Conservation (phyloP, 106 monocot species). For the Platanthera guangdongensis region DNA sequence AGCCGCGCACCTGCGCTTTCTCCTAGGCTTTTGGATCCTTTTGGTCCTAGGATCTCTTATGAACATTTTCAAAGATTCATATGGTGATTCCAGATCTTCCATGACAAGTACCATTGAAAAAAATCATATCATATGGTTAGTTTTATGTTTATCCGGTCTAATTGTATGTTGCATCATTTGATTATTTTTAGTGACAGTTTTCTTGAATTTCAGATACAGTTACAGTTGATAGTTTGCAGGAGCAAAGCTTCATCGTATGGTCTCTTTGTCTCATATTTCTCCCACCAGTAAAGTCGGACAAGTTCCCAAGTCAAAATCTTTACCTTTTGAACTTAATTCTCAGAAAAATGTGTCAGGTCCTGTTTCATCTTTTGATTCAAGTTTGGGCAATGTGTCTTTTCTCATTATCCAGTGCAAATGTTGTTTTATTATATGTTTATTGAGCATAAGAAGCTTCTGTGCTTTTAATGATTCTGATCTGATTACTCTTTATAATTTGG, state of each 20-base stretch:
- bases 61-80: conserved; percentile 41
- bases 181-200: conserved; percentile 15
- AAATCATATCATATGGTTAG: conserved; percentile 45
- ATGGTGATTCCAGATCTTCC: too few species aligned
- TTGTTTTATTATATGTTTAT: not conserved
- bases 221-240: too few species aligned
- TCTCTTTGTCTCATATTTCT: too few species aligned
- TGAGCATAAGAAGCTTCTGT: not conserved
- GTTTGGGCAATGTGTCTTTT: not conserved
- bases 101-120: conserved; percentile 38
- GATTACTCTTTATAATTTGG: too few species aligned
- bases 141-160: conserved; percentile 12
- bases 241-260: too few species aligned
- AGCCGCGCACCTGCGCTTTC: too few species aligned
- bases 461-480: too few species aligned
- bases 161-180: conserved; percentile 3
- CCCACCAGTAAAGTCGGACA: not conserved
- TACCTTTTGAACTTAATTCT: conserved; percentile 13
- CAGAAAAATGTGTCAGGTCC: conserved; percentile 7
- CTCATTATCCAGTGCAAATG: not conserved
- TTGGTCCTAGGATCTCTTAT: too few species aligned
- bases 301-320: conserved; percentile 10
- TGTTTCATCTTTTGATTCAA: conserved; percentile 6
- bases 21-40: too few species aligned
- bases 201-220: too few species aligned